phyloP scores from a whole-genome alignment of 208 protist species.

The Trypanosoma avium region DNA sequence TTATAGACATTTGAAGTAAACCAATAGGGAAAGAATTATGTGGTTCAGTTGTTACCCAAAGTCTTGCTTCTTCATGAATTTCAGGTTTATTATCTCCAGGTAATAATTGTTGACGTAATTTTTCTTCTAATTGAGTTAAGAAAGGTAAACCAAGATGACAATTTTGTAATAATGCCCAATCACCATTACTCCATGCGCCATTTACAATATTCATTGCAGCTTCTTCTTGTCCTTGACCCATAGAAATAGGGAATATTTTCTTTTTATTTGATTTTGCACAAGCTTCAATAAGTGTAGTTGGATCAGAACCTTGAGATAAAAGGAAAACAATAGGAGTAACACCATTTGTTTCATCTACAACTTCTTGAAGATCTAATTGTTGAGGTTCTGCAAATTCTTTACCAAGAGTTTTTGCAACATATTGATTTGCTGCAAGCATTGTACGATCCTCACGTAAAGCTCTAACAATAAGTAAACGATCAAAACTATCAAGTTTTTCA shows the following conservation, averaged over 20 bases:
- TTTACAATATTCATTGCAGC: slow-evolving; percentile 91
- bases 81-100: slow-evolving; percentile 78
- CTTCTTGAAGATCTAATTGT: slow-evolving; percentile 87
- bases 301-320: slow-evolving; percentile 97
- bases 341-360: slow-evolving; percentile 88
- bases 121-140: slow-evolving; percentile 90
- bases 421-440: slow-evolving; percentile 93
- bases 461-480: slow-evolving; percentile 95
- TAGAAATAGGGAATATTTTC: slow-evolving; percentile 96
- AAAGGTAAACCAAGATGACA: slow-evolving; percentile 96
- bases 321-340: slow-evolving; percentile 95
- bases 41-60: slow-evolving; percentile 97
- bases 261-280: slow-evolving; percentile 95
- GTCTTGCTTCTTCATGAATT: slow-evolving; percentile 92
- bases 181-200: slow-evolving; percentile 83
- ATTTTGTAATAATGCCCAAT: slow-evolving; percentile 97
- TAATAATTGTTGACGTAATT: slow-evolving; percentile 78
- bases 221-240: slow-evolving; percentile 98
- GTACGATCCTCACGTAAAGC: slow-evolving; percentile 94
- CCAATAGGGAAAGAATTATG: slow-evolving; percentile 94
- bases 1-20: slow-evolving; percentile 97
- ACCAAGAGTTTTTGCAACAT: slow-evolving; percentile 92
- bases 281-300: slow-evolving; percentile 94
- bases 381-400: slow-evolving; percentile 91
- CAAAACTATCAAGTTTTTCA: slow-evolving; percentile 92